Conservation (phyloP, 208 protist species). For the Trypanosoma conorhini region DNA sequence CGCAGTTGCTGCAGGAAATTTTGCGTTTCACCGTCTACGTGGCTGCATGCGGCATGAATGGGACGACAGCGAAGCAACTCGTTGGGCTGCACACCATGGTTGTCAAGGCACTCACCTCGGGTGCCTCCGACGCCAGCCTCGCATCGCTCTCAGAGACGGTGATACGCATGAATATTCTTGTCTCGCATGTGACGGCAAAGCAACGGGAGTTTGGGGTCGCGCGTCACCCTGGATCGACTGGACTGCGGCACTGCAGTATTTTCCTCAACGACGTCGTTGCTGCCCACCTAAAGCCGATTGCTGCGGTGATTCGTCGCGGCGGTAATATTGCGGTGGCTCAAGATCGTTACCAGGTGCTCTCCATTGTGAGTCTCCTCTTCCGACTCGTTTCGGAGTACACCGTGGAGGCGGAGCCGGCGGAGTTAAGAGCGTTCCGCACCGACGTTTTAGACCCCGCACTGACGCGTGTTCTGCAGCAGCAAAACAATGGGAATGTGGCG, state of each 20-base stretch:
- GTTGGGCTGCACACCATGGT: constrained; percentile 55
- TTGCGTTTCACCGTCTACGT: constrained; percentile 42
- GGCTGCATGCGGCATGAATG: constrained; percentile 39
- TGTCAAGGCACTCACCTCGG: constrained; percentile 27
- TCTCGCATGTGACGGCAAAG: constrained; percentile 36
- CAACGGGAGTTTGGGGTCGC: constrained; percentile 32
- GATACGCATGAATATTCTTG: constrained; percentile 49
- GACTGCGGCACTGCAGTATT: constrained; percentile 38
- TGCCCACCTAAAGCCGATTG: constrained; percentile 49
- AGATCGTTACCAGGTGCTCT: constrained; percentile 52
- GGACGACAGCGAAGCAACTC: constrained; percentile 51
- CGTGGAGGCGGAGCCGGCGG: constrained; percentile 57
- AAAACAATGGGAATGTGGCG: constrained; percentile 1
- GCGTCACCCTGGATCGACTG: constrained; percentile 41
- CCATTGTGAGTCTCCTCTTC: constrained; percentile 62
- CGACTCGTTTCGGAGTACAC: constrained; percentile 51
- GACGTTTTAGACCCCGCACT: constrained; percentile 65
- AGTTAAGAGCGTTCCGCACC: constrained; percentile 56
- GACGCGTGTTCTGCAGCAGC: constrained; percentile 36
- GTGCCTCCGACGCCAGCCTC: neutral
- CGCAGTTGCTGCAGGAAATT: constrained; percentile 30
- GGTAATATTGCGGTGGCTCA: constrained; percentile 17
- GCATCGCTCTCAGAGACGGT: constrained; percentile 37
- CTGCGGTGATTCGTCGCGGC: constrained; percentile 9
- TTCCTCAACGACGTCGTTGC: constrained; percentile 68